Evolutionary conservation across 225 moss, liverwort and hornwort genomes (phyloP), one percentile per base, ranked within the genome.

Genomic region (Polytrichum formosum): DNA sequence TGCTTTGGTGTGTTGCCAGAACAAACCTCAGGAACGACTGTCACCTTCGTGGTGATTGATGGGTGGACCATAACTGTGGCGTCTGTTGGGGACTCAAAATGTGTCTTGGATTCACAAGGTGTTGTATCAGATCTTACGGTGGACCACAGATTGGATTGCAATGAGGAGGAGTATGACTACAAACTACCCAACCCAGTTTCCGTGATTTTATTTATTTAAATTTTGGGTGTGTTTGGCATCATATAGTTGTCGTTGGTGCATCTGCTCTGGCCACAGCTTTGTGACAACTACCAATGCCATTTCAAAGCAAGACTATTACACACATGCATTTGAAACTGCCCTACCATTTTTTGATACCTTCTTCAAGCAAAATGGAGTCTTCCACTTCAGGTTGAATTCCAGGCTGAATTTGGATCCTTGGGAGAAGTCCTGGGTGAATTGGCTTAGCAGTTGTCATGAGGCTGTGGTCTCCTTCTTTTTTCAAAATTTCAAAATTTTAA

Each of bases 51-150:
- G 67, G 90, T 94, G 55, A 74, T 94, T 28, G 94, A 94, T 76
- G 94, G 94, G 26, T 94, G 90, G 90, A 94, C 88, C 55, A 73
- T 94, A 16, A 91, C 94, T 2, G 94, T 91, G 25, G 94, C 94
- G 20, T 91, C 88, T 13, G 94, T 94, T 26, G 94, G 94, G 59
- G 94, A 94, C 66, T 94, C 94, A 6, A 87, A 90, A 5, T 94
- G 94, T 73, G 70, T 94, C 35, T 67, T 94, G 18, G 90, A 91
- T 54, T 81, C 87, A 0, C 88, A 87, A 65, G 92, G 92, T 21
- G 73, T 78, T 58, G 86, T 92, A 26, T 80, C 90, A 30, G 80
- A 82, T 76, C 88, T 94, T 19, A 94, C 94, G 16, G 94, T 94
- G 61, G 94, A 94, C 73, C 94, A 94, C 76, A 83, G 94, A 75